These are phyloP conservation scores for Marasmius tenuissimus DNA, from an alignment of 1,284 basidiomycete species.

Conservation along the genomic window DNA sequence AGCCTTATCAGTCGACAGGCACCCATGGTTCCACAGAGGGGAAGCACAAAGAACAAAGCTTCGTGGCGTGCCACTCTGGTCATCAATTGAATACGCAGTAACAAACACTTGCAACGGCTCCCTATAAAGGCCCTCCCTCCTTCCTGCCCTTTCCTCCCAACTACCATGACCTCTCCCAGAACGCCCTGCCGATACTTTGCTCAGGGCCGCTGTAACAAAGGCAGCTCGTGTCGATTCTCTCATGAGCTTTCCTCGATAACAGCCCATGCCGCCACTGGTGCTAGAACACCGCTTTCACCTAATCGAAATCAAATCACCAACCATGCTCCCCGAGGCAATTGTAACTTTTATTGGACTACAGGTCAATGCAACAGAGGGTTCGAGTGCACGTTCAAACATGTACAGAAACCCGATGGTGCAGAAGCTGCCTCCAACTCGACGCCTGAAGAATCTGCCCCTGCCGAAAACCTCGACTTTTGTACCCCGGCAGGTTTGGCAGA, in stretches of 20 bases:
- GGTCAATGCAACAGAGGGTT: conserved; percentile 51
- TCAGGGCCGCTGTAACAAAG: conserved; percentile 2
- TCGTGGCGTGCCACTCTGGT: no score
- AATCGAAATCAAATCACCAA: conserved; percentile 8
- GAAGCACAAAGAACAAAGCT: no score
- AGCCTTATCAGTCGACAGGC: no score
- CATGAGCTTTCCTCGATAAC: conserved; percentile 20
- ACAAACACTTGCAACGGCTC: background rate
- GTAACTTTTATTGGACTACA: conserved; percentile 51
- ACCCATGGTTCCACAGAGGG: no score
- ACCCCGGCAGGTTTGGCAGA: conserved; percentile 50
- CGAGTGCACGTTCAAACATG: conserved; percentile 47
- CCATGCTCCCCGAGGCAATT: conserved; percentile 39
- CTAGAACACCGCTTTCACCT: conserved; percentile 14
- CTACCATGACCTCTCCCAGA: background rate
- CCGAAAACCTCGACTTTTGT: conserved; percentile 26
- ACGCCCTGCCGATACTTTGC: background rate
- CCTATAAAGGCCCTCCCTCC: background rate
- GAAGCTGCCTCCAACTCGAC: background rate
- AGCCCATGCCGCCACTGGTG: conserved; percentile 6
- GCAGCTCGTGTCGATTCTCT: conserved; percentile 16
- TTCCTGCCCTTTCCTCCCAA: background rate
- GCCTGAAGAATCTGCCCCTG: conserved; percentile 4
- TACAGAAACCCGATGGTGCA: conserved; percentile 18
- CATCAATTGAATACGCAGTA: no score